Base-by-base conservation (phyloP, 2,329 filamentous ascomycete genomes). In the Alternaria burnsii region DNA sequence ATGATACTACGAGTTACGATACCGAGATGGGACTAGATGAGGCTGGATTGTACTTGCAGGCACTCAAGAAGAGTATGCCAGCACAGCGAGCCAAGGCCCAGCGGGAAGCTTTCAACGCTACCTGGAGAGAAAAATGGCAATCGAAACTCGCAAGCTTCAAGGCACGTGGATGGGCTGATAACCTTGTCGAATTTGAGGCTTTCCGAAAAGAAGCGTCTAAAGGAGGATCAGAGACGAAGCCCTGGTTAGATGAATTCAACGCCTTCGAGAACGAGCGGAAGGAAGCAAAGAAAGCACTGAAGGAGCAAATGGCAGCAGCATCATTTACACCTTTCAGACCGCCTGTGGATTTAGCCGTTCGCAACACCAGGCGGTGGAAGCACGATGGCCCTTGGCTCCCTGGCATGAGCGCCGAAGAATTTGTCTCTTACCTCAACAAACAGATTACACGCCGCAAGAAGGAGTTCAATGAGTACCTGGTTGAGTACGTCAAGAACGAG, bases 381-480 rank as follows among this genome's bases (percentile, higher is more conserved):
- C 85, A 84, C 67, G 79, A 82, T 32, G 86, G 87, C 0, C 87
- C 87, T n/a, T 88, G 83, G 82, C 74, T 89, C 30, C 82, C 83
- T 14, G 83, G 83, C 14, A 83, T 87, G 79, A 82, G 82, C 32
- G 81, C 85, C 58, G 79, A 82, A 22, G 84, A 88, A 62, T 89
- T 89, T 69, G 74, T 82, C 46, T 68, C 71, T 1, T 89, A 84
- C 63, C 58, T 88, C 26, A 53, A 42, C 59, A 78, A 82, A 36
- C 71, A 82, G 60, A 76, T 85, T 4, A 77, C 80, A 2, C 70
- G 72, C 16, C 77, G 79, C 30, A 68, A 66, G 34, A 30, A 41
- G 8, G 71, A 76, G 50, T 79, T 79, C 71, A 66, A 71, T 53
- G 51, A 46, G 5, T 72, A 73, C 55, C 65, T 79, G 1, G 43